These are phyloP conservation scores for Chlamydomonas asymmetrica DNA, from an alignment of 139 green algal genomes.

Conservation along the genomic window DNA sequence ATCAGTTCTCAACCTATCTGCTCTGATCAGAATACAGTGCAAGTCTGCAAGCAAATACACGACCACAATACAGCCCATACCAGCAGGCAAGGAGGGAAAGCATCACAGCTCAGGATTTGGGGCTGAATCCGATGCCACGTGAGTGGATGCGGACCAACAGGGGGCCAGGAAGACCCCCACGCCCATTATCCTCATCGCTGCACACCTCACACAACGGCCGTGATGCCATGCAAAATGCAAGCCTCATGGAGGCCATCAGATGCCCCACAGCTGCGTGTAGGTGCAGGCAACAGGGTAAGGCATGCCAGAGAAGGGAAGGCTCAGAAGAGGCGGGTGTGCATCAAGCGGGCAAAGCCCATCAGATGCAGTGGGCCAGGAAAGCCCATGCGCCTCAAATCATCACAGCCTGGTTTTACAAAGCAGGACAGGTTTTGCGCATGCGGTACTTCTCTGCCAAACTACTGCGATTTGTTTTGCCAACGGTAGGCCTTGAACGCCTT, in stretches of 20 bases:
- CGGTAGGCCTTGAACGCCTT: neutral
- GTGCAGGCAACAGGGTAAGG: neutral
- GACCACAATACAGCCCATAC: neutral
- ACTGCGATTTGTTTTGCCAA: neutral
- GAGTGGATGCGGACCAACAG: neutral
- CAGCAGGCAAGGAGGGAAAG: neutral
- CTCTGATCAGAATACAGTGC: neutral
- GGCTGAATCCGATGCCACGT: neutral
- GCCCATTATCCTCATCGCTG: neutral
- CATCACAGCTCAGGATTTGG: neutral
- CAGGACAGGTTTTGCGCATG: neutral
- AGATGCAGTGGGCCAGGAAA: neutral
- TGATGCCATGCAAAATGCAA: neutral
- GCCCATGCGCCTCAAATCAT: neutral
- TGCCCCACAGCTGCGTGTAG: neutral
- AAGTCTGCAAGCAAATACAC: neutral
- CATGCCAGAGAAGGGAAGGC: neutral
- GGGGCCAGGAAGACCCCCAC: conserved; percentile 5
- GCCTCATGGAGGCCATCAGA: neutral
- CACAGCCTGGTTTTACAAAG: neutral
- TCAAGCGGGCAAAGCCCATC: neutral
- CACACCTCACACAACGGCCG: too few species aligned
- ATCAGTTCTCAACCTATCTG: neutral
- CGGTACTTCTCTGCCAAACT: conserved; percentile 1
- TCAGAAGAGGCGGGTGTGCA: neutral